These are phyloP conservation scores for Gossypium australe DNA, from an alignment of 345 rosid genomes.

Conservation along the genomic window DNA sequence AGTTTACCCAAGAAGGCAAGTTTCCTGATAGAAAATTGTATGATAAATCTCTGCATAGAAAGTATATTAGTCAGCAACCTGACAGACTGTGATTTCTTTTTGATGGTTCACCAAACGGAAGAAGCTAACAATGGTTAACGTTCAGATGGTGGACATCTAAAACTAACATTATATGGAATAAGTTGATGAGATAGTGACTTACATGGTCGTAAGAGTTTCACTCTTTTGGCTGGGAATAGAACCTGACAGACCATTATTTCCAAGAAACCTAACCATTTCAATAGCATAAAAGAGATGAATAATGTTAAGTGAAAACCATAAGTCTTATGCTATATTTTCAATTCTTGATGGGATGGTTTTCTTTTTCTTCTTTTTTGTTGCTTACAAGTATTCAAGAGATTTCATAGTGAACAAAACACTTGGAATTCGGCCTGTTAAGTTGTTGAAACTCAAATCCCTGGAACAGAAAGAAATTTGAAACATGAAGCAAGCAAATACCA, in stretches of 20 bases:
- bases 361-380: not conserved
- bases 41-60: slow-evolving; percentile 36
- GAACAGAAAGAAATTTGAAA: not conserved
- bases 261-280: slow-evolving; percentile 13
- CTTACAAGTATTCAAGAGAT: slow-evolving; percentile 26
- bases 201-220: slow-evolving; percentile 3
- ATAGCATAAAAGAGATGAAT: not conserved
- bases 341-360: not conserved
- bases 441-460: slow-evolving; percentile 3
- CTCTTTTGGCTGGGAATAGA: slow-evolving; percentile 1
- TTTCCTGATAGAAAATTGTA: slow-evolving; percentile 32
- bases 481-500: not conserved
- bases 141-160: not conserved
- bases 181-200: not conserved
- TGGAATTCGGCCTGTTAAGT: slow-evolving; percentile 12
- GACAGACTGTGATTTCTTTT: not conserved
- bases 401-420: slow-evolving; percentile 23
- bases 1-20: slow-evolving; percentile 35
- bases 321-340: not conserved
- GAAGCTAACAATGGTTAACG: too few species aligned
- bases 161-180: not conserved
- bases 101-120: not conserved
- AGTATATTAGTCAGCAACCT: not conserved
- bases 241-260: slow-evolving; percentile 8
- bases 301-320: not conserved